Evolutionary conservation across 305 asterid genomes (phyloP), one percentile per base, ranked within the genome.

Genomic region (Fraxinus ornus): DNA sequence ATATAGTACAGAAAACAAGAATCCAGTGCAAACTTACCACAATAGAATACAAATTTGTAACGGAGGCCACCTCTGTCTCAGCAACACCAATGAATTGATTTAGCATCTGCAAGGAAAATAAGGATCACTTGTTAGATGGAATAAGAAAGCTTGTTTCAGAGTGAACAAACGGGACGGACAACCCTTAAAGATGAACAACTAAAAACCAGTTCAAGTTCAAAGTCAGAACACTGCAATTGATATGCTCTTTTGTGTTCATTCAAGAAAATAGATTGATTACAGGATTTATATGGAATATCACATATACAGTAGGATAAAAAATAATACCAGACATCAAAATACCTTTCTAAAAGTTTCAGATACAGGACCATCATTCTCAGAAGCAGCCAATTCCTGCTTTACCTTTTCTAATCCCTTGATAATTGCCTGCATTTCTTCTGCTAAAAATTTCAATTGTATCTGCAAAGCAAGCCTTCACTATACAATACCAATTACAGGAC

Each of bases 381-480:
- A 94, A 81, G 98, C 98, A 83, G 80, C 86, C 82, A 93, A 86
- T 88, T 96, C 98, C 87, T 93, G 96, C 91, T 90, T 96, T 88
- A 96, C 97, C 91, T 94, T 96, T 73, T 94, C 99, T 85, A 96
- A 83, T 82, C 98, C 98, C 89, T 93, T 96, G 84, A 82, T 87
- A 84, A 96, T 93, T 81, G 98, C 90, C 90, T 91, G 92, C 99
- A 96, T 96, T 91, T 96, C 99, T 85, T 96, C 99, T 74, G 99
- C 99, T 88, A 96, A 88, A 57, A 92, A 76, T 88, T 94, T 96
- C 85, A 96, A 87, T 90, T 93, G 99, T 88, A 96, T 94, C 98
- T 96, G 94, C 89, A 71, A 32, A 71, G 76, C 44, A 71, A 71
- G 76, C 15, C 60, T 35, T 77, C 22, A 78, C 81, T 73, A 37